phyloP scores from a whole-genome alignment of 129 eudicot genomes.

The Pseudognaphalium luteoalbum region DNA sequence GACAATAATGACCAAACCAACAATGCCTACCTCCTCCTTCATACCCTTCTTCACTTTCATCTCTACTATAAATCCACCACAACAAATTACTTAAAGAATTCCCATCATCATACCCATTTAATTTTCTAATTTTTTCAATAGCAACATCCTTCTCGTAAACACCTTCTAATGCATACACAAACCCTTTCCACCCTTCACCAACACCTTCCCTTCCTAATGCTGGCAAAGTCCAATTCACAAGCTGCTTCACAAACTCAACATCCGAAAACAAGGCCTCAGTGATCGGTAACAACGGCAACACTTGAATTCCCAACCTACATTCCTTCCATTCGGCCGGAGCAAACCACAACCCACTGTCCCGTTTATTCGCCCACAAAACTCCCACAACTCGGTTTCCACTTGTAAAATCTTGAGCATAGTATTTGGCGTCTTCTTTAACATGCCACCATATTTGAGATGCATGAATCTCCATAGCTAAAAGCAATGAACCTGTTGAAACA shows the following conservation, averaged over 20 bases:
- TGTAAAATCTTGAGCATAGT: slow-evolving; percentile 56
- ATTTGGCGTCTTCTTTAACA: slow-evolving; percentile 47
- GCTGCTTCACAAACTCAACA: slow-evolving; percentile 47
- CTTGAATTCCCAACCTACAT: slow-evolving; percentile 79
- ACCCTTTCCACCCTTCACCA: slow-evolving; percentile 97
- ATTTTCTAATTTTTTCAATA: slow-evolving; percentile 44
- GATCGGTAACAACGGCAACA: slow-evolving; percentile 67
- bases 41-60: slow-evolving; percentile 35
- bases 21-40: slow-evolving; percentile 50
- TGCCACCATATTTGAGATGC: slow-evolving; percentile 92
- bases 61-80: slow-evolving; percentile 86
- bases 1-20: slow-evolving; percentile 61
- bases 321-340: slow-evolving; percentile 84
- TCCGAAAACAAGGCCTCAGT: slow-evolving; percentile 80
- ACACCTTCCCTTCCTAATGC: slow-evolving; percentile 75
- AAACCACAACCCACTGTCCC: slow-evolving; percentile 93
- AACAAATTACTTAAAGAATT: slow-evolving; percentile 74
- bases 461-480: slow-evolving; percentile 72
- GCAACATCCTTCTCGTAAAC: slow-evolving; percentile 64
- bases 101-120: slow-evolving; percentile 85
- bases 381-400: slow-evolving; percentile 73
- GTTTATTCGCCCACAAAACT: slow-evolving; percentile 78
- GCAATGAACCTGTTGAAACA: slow-evolving; percentile 57
- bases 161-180: slow-evolving; percentile 79
- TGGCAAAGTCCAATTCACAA: slow-evolving; percentile 67